Percentiles rank a stretch among this genome's conserved stretches.
Evolutionary conservation across 192 early-diverging fungal genomes (phyloP).

Genomic region (Linnemannia elongata): DNA sequence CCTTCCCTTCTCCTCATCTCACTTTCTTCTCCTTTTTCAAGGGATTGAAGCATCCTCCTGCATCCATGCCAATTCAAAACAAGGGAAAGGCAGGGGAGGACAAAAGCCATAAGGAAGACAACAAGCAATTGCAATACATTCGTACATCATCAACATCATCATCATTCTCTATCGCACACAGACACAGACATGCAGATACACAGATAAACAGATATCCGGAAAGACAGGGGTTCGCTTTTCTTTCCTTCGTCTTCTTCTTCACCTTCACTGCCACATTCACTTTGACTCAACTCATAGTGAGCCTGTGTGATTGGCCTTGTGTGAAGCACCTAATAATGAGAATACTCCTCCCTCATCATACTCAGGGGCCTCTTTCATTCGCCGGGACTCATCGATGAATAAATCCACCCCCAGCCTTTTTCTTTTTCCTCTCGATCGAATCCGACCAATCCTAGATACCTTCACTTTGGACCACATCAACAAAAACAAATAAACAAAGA

Average conservation of each 20-base stretch:
- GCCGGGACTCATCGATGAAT: not conserved
- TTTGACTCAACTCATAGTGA: not conserved
- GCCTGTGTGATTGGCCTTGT: not conserved
- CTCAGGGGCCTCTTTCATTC: not conserved
- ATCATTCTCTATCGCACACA: not conserved
- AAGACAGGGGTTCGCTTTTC: too few relatives aligned
- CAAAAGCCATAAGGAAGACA: not conserved
- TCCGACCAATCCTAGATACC: not conserved
- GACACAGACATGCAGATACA: not conserved
- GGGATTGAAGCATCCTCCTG: not conserved
- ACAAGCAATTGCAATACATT: not conserved
- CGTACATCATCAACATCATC: not conserved
- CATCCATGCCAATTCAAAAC: constrained; percentile 3
- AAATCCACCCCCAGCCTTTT: not conserved
- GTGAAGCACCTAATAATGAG: not conserved
- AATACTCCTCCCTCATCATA: not conserved
- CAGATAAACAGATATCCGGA: not conserved
- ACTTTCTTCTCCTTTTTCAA: not conserved
- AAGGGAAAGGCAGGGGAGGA: not conserved
- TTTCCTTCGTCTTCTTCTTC: too few relatives aligned
- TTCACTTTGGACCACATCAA: not conserved
- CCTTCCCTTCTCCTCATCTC: not conserved
- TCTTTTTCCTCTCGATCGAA: not conserved
- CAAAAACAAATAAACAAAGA: too few relatives aligned
- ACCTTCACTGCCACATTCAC: too few relatives aligned